phyloP scores from a whole-genome alignment of 2,329 filamentous ascomycete species.

The Westerdykella ornata region DNA sequence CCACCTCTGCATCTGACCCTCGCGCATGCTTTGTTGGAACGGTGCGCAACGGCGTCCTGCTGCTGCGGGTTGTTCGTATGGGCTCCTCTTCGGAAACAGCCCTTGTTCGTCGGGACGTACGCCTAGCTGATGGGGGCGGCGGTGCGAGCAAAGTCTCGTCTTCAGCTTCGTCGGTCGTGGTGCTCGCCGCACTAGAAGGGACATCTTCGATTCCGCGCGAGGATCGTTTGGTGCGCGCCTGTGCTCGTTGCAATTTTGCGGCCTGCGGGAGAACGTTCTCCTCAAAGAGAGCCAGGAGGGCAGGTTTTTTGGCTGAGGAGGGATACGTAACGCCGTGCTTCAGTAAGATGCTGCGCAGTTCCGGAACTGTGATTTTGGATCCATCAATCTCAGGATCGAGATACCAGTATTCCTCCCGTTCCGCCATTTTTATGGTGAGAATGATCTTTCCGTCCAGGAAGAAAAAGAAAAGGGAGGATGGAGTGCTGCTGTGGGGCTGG shows the following conservation, averaged over 20 bases:
- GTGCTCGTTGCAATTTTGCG: conserved; percentile 65
- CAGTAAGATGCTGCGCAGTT: conserved; percentile 83
- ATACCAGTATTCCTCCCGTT: conserved; percentile 49
- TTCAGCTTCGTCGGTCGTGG: conserved; percentile 51
- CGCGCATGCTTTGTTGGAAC: conserved; percentile 42
- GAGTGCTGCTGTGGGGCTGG: background rate
- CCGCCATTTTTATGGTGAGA: background rate
- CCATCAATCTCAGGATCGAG: conserved; percentile 84
- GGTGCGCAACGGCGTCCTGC: conserved; percentile 33
- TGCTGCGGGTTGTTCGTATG: conserved; percentile 6
- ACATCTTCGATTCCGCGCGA: conserved; percentile 74
- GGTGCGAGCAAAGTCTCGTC: conserved; percentile 39
- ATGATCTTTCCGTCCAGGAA: background rate
- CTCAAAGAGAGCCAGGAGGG: conserved; percentile 79
- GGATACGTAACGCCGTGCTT: conserved; percentile 81
- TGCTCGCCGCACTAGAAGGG: conserved; percentile 58
- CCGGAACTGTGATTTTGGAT: conserved; percentile 73
- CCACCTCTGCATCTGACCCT: conserved; percentile 30
- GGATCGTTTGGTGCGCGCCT: conserved; percentile 74
- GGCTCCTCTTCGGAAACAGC: conserved; percentile 36
- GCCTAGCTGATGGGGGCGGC: conserved; percentile 36
- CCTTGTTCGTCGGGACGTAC: conserved; percentile 33
- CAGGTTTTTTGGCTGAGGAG: conserved; percentile 82
- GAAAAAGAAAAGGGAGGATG: background rate
- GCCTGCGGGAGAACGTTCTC: conserved; percentile 72